These are phyloP conservation scores for Pachysolen tannophilus DNA, from an alignment of 805 yeast species.

Conservation along the genomic window DNA sequence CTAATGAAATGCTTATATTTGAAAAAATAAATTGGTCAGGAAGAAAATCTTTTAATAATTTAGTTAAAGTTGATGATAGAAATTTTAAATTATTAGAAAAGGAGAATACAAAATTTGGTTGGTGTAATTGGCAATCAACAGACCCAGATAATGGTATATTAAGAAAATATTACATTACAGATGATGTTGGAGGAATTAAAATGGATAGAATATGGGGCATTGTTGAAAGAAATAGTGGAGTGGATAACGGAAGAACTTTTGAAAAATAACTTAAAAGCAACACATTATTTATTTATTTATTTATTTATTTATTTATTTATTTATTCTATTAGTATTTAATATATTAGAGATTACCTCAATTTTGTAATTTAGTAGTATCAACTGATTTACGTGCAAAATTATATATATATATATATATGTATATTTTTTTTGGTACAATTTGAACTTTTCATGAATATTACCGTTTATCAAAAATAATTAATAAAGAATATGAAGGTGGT, in stretches of 20 bases:
- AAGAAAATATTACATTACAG: conserved; percentile 49
- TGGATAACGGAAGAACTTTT: conserved; percentile 56
- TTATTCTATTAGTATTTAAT: neutral
- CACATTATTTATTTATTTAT: neutral
- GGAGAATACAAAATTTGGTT: conserved; percentile 35
- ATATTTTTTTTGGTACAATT: neutral
- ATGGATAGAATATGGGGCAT: conserved; percentile 86
- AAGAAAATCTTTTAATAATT: conserved; percentile 51
- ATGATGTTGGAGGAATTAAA: conserved; percentile 70
- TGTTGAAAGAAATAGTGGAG: conserved; percentile 58
- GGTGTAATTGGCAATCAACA: conserved; percentile 38
- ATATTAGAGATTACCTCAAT: neutral
- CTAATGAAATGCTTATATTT: conserved; percentile 56
- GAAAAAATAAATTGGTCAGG: conserved; percentile 68
- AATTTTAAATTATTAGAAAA: conserved; percentile 31
- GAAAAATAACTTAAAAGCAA: conserved; percentile 11
- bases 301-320: neutral
- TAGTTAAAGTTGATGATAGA: conserved; percentile 35
- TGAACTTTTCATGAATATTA: neutral
- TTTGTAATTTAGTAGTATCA: neutral
- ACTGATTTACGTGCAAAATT: neutral
- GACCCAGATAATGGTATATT: conserved; percentile 26
- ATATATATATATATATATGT: neutral
- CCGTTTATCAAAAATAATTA: no score
- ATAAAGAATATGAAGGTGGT: conserved; percentile 71